Conservation (phyloP, 129 eudicot genomes). For the Tanacetum coccineum region DNA sequence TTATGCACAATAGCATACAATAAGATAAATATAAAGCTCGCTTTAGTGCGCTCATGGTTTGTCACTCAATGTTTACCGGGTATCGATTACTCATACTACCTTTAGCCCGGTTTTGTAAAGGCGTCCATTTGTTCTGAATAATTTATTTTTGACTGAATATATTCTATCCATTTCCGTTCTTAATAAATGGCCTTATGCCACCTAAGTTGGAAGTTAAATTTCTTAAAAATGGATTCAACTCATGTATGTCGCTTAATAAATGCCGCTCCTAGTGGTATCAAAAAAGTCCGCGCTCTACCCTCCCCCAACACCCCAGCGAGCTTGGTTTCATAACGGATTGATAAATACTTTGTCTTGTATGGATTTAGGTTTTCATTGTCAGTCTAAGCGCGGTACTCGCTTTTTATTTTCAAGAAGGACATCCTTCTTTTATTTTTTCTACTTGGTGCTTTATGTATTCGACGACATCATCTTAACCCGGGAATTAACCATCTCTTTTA, state of each 20-base stretch:
- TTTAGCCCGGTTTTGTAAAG: too few relatives aligned
- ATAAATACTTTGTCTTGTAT: not conserved
- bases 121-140: too few relatives aligned
- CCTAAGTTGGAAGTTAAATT: not conserved
- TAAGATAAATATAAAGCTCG: not conserved
- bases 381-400: not conserved
- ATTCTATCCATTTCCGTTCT: too few relatives aligned
- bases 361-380: not conserved
- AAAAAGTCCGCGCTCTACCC: too few relatives aligned
- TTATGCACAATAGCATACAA: not conserved
- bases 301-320: too few relatives aligned
- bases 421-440: not conserved
- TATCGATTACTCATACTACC: not conserved
- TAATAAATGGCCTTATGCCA: too few relatives aligned
- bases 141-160: too few relatives aligned
- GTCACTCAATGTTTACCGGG: not conserved
- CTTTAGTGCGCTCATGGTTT: too few relatives aligned
- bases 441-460: not conserved
- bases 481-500: not conserved
- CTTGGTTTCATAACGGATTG: too few relatives aligned
- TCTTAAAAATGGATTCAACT: not conserved
- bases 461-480: not conserved
- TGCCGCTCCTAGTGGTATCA: too few relatives aligned
- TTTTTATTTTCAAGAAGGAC: not conserved
- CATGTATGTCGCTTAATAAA: too few relatives aligned